Evolutionary conservation across 108 stramenopile species (phyloP).

Genomic region (Mayamaea pseudoterrestris): DNA sequence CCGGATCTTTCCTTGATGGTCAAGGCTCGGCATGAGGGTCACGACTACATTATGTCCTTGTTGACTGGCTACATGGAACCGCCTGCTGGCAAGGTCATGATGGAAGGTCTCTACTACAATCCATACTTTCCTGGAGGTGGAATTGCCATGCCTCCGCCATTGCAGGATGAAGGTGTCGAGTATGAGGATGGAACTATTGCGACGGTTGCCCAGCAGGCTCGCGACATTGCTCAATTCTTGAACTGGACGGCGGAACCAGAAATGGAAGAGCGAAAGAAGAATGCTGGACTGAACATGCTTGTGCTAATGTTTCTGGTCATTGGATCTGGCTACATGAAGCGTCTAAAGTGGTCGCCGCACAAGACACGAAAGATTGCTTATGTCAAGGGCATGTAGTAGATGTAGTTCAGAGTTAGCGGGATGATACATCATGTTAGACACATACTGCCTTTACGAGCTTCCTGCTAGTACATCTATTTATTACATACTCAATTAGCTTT

Average conservation of each 20-base stretch:
- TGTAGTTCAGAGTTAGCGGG: background rate
- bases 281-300: conserved; percentile 79
- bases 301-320: conserved; percentile 72
- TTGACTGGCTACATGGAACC: conserved; percentile 94
- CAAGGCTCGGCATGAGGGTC: conserved; percentile 95
- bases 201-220: conserved; percentile 90
- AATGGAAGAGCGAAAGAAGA: conserved; percentile 93
- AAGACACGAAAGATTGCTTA: conserved; percentile 97
- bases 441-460: too few relatives aligned
- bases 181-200: conserved; percentile 97
- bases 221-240: conserved; percentile 78
- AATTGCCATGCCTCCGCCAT: conserved; percentile 98
- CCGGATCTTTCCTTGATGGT: conserved; percentile 96
- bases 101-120: conserved; percentile 92
- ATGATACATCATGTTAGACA: too few relatives aligned
- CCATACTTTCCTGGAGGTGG: conserved; percentile 95
- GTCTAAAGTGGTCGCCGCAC: conserved; percentile 92
- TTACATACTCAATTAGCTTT: too few relatives aligned
- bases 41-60: conserved; percentile 92
- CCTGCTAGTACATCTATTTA: too few relatives aligned
- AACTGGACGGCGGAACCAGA: conserved; percentile 96
- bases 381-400: conserved; percentile 46
- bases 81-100: conserved; percentile 93
- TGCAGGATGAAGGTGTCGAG: conserved; percentile 93
- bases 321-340: conserved; percentile 93